Base-by-base conservation (phyloP, 2,329 filamentous ascomycete species). In the Nemania serpens region DNA sequence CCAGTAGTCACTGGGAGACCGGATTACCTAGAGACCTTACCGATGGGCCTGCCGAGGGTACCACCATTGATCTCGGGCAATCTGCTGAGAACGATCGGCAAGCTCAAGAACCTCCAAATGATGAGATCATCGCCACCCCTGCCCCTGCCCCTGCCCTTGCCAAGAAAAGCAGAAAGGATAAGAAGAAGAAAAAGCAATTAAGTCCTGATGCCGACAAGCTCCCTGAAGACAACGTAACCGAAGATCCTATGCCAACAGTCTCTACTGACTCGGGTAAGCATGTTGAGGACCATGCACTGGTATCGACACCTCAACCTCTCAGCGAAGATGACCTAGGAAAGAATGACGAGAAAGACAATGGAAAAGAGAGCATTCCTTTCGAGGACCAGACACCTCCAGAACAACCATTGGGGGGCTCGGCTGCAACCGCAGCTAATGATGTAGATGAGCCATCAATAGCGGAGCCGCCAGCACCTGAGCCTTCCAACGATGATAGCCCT, bases 151-250 rank as follows among this genome's bases (percentile, higher is more conserved):
- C 25, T 29, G 25, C 25, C 25, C 4, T 7, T 34, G 22, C 34
- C 18, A 58, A 62, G 13, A 55, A 62, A 5, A 68, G 63, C 49
- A 72, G 71, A 53, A 68, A 69, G 55, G 74, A 73, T 59, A 75
- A 74, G 59, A 72, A 72, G 57, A 74, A 70, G 53, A 74, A 75
- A 55, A 64, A 56, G 47, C 57, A 45, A 5, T 41, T 34, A 29
- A 48, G 55, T 13, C 50, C 57, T 52, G 43, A 29, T 29, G 18
- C 12, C 17, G 37, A 56, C 13, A 52, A 58, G 17, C 25, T 54
- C 11, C 18, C 49, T 3, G n/a, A 43, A 43, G 50, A 59, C 18
- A 33, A 39, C 5, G n/a, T 15, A 5, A 18, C 42, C 17, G 49
- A 51, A 15, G 42, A 55, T 42, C 11, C 47, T 20, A 15, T 11